Evolutionary conservation across 225 moss, liverwort and hornwort species (phyloP).

Genomic region (Polytrichum commune): DNA sequence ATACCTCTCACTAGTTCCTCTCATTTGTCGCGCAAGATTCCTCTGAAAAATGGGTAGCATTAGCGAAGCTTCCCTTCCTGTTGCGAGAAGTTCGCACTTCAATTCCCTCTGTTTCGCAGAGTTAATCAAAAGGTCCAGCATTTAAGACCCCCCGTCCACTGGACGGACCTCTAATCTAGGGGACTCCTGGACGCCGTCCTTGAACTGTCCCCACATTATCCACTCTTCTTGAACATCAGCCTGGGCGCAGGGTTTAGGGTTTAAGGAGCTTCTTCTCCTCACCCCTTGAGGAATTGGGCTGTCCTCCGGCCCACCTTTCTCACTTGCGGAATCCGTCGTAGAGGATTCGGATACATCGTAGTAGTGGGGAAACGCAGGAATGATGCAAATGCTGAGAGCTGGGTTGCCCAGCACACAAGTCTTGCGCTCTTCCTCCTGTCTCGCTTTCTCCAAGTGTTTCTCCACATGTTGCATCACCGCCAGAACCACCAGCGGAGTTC

Average conservation of each 20-base stretch:
- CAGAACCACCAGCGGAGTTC: conserved; percentile 6
- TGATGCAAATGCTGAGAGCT: conserved; percentile 49
- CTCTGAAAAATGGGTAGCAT: too few species aligned
- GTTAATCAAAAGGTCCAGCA: too few species aligned
- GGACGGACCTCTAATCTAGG: too few species aligned
- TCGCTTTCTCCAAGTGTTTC: background rate
- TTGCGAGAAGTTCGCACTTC: too few species aligned
- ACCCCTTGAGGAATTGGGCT: background rate
- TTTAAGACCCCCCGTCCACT: too few species aligned
- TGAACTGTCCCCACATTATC: too few species aligned
- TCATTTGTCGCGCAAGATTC: too few species aligned
- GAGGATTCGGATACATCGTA: background rate
- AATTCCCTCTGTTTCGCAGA: too few species aligned
- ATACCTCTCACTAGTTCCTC: too few species aligned
- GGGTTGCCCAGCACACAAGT: conserved; percentile 32
- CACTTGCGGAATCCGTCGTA: background rate
- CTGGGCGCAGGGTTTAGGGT: conserved; percentile 2
- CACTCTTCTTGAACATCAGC: too few species aligned
- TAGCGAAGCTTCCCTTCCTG: too few species aligned
- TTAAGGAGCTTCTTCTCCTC: background rate
- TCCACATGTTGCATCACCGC: background rate
- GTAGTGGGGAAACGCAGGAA: conserved; percentile 15
- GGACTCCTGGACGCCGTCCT: too few species aligned
- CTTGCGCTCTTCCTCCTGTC: conserved; percentile 17
- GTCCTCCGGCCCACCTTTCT: background rate